Conservation (phyloP, 176 grass and related monocot genomes). For the Triticum urartu region DNA sequence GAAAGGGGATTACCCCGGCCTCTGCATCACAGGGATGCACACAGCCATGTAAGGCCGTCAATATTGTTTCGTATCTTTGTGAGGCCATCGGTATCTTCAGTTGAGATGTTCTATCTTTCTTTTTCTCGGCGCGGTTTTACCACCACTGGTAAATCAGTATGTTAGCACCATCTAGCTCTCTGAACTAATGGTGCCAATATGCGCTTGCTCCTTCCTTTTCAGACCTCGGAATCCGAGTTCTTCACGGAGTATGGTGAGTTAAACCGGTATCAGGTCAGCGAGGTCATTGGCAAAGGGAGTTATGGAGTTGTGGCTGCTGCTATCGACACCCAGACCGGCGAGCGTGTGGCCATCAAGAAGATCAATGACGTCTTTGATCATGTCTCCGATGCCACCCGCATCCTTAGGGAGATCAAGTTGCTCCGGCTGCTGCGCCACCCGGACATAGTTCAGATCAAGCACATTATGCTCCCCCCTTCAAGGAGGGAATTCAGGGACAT, state of each 20-base stretch:
- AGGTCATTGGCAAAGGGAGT: conserved; percentile 87
- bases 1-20: too few species aligned
- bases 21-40: too few species aligned
- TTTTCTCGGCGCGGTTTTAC: background rate
- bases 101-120: background rate
- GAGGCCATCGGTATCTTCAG: background rate
- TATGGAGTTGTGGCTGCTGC: conserved; percentile 86
- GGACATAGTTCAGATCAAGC: conserved; percentile 85
- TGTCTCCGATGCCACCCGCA: conserved; percentile 83
- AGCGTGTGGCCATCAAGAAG: conserved; percentile 90
- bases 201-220: background rate
- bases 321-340: conserved; percentile 72
- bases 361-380: conserved; percentile 92
- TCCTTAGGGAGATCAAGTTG: conserved; percentile 88
- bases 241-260: conserved; percentile 88
- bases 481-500: conserved; percentile 88
- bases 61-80: background rate
- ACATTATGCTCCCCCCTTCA: conserved; percentile 90
- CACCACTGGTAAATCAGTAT: background rate
- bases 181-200: background rate
- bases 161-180: background rate
- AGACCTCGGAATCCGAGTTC: conserved; percentile 62
- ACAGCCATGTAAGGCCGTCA: background rate
- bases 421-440: conserved; percentile 73
- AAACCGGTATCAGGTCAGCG: conserved; percentile 72